These are phyloP conservation scores for Fusarium caatingaense DNA, from an alignment of 2,329 filamentous ascomycete species.

Conservation along the genomic window DNA sequence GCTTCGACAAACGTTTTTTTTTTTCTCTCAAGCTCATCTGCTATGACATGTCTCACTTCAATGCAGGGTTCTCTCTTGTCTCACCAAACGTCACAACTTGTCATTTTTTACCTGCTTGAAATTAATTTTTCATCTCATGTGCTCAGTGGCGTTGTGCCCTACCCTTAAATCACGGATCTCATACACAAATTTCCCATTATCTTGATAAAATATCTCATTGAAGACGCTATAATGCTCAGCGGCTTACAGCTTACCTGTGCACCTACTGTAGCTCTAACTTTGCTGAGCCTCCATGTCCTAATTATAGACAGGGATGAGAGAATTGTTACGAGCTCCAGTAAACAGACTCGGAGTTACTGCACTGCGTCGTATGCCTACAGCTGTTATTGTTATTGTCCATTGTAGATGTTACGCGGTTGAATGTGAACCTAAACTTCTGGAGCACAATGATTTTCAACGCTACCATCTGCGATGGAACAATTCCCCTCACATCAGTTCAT, in stretches of 20 bases:
- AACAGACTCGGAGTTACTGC: conserved; percentile 16
- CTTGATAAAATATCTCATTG: not conserved
- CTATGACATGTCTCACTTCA: conserved; percentile 31
- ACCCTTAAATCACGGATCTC: conserved; percentile 18
- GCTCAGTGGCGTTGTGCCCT: conserved; percentile 35
- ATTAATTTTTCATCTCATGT: conserved; percentile 8
- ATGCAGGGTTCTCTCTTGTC: conserved; percentile 20
- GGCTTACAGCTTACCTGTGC: not conserved
- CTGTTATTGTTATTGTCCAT: conserved; percentile 2
- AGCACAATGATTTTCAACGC: conserved; percentile 11
- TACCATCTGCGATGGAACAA: conserved; percentile 15
- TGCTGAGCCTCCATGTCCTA: not conserved
- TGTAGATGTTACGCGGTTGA: not conserved
- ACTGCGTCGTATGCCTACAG: conserved; percentile 3
- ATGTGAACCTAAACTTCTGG: conserved; percentile 32
- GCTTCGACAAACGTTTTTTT: conserved; percentile 22
- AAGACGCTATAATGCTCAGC: not conserved
- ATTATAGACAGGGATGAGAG: conserved; percentile 19
- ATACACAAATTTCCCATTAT: conserved; percentile 11
- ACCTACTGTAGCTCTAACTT: not conserved
- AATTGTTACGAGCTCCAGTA: conserved; percentile 15
- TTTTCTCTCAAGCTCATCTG: not conserved
- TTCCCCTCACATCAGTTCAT: conserved; percentile 11
- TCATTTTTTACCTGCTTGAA: conserved; percentile 3
- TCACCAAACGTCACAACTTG: conserved; percentile 7